Percentiles rank a stretch among this genome's conserved stretches.
These are phyloP conservation scores for Silene conica DNA, from an alignment of 148 eudicot species.

Conservation along the genomic window DNA sequence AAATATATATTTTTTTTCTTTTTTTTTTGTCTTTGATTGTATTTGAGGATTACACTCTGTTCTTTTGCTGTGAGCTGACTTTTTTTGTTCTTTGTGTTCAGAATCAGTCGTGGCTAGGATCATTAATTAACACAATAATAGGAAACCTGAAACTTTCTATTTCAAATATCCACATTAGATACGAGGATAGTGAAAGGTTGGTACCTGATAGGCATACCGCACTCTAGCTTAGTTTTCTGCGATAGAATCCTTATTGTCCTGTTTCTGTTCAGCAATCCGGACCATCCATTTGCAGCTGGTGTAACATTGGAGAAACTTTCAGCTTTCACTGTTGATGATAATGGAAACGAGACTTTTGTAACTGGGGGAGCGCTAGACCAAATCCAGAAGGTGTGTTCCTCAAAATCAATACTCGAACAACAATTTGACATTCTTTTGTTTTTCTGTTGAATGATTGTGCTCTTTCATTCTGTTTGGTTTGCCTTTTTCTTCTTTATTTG, in stretches of 20 bases:
- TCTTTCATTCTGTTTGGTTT: not conserved
- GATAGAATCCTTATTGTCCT: slow-evolving; percentile 22
- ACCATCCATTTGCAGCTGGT: slow-evolving; percentile 97
- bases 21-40: not conserved
- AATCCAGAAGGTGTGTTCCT: slow-evolving; percentile 67
- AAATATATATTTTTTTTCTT: not conserved
- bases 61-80: slow-evolving; percentile 6
- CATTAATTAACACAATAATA: slow-evolving; percentile 80
- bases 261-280: slow-evolving; percentile 60
- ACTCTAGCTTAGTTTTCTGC: slow-evolving; percentile 9
- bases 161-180: slow-evolving; percentile 95
- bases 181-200: slow-evolving; percentile 96
- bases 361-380: slow-evolving; percentile 85
- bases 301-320: slow-evolving; percentile 80
- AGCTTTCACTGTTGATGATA: slow-evolving; percentile 87
- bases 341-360: slow-evolving; percentile 79
- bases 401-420: not conserved
- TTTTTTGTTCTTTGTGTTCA: slow-evolving; percentile 29
- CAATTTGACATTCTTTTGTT: not conserved
- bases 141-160: slow-evolving; percentile 97
- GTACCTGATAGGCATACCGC: slow-evolving; percentile 5
- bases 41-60: not conserved
- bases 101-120: slow-evolving; percentile 97
- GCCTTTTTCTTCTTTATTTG: not conserved
- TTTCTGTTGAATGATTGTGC: slow-evolving; percentile 14